phyloP scores from a whole-genome alignment of 805 yeast species.

The Saccharomycopsis sp. region DNA sequence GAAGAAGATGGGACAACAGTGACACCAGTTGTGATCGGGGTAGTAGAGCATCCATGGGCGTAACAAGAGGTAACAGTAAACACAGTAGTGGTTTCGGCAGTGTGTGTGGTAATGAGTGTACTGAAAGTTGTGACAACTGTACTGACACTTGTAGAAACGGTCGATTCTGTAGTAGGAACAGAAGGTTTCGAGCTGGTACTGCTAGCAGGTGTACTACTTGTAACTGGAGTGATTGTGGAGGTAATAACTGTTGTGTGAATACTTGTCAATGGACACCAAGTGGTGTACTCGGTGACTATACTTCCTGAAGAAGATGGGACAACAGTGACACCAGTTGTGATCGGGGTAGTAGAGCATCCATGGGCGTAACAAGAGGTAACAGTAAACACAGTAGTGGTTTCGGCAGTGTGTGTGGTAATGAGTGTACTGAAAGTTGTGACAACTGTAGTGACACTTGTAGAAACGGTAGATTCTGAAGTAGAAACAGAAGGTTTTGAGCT shows the following conservation, averaged over 20 bases:
- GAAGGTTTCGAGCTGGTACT: too few relatives aligned
- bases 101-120: conserved; percentile 21
- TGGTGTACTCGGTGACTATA: conserved; percentile 25
- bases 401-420: not conserved
- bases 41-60: conserved; percentile 14
- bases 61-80: conserved; percentile 14
- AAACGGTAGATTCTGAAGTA: not conserved
- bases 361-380: conserved; percentile 24
- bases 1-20: conserved; percentile 23
- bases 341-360: conserved; percentile 3
- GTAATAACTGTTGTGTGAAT: conserved; percentile 1
- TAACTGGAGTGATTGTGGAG: not conserved
- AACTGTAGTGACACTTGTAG: not conserved
- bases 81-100: not conserved
- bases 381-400: conserved; percentile 28
- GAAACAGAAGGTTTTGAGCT: not conserved
- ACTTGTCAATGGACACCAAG: conserved; percentile 27
- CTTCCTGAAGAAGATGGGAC: conserved; percentile 25
- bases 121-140: not conserved
- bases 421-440: not conserved
- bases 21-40: conserved; percentile 20
- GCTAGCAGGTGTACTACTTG: too few relatives aligned
- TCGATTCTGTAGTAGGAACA: not conserved
- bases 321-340: conserved; percentile 23
- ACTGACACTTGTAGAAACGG: not conserved